phyloP scores from a whole-genome alignment of 2,329 filamentous ascomycete species.

The Botryotinia convoluta region DNA sequence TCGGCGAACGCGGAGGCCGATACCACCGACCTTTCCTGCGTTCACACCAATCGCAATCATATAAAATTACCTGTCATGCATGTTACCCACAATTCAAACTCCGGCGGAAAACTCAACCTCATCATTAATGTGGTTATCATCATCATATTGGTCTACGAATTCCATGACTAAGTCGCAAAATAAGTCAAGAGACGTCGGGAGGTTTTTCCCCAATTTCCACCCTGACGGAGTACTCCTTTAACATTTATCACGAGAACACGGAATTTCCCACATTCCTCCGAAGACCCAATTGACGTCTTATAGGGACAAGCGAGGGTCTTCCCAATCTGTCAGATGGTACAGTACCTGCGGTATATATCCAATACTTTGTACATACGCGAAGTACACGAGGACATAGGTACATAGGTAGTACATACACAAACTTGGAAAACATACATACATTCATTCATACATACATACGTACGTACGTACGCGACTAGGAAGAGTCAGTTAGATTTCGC shows the following conservation, averaged over 20 bases:
- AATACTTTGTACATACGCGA: neutral
- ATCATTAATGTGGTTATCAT: neutral
- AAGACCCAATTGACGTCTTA: neutral
- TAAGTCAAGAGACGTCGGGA: neutral
- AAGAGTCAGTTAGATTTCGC: neutral
- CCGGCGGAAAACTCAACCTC: neutral
- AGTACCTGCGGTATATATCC: neutral
- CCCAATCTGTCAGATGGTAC: neutral
- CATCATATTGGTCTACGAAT: neutral
- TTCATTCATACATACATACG: no score
- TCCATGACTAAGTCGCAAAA: neutral
- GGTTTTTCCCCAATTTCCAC: neutral
- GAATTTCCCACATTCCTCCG: neutral
- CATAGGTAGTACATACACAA: neutral
- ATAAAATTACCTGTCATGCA: neutral
- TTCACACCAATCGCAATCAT: neutral
- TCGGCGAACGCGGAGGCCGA: conserved; percentile 13
- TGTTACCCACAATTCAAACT: neutral
- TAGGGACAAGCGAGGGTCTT: neutral
- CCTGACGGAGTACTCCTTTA: neutral
- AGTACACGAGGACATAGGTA: no score
- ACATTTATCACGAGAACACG: neutral
- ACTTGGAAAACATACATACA: neutral
- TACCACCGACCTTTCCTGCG: conserved; percentile 3
- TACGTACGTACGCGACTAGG: neutral